Base-by-base conservation (phyloP, 2,329 filamentous ascomycete species). In the Xylariales sp. region DNA sequence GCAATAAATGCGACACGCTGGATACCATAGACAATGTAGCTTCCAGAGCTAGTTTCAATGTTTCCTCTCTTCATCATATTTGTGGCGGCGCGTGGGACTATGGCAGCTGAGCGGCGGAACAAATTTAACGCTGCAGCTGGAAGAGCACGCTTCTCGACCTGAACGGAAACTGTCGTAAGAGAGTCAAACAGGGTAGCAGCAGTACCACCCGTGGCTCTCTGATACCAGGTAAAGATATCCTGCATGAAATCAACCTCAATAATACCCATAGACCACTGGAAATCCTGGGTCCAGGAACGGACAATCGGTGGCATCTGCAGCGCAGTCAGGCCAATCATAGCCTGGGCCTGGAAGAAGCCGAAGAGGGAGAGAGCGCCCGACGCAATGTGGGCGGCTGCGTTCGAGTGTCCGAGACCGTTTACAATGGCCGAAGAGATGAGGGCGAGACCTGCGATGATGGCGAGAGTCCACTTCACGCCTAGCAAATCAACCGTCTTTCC, bases 191-290 rank as follows among this genome's bases (percentile, higher is more conserved):
- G 70, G 13, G 78, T 85, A 2, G 85, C 80, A 5, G 88, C 85
- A 12, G 76, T 85, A 46, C 88, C 88, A 37, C 88, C 88, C 2
- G 88, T 94, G 2, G 88, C 76, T 41, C 87, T 83, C 64, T 91
- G 88, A 62, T 94, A 94, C 88, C 88, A 94, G 21, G 86, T 90
- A 40, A 85, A 83, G 53, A 93, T 83, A 15, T 68, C 70, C 62
- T 94, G 85, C 60, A 94, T 72, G 62, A 93, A 93, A 23, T 70
- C 67, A 37, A 93, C 74, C 37, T 78, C 78, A 57, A 94, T 91
- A 50, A 94, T 87, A 52, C 88, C 88, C 85, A 94, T 89, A 54
- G 81, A 88, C 88, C 88, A 94, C 59, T 89, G 83, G 69, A 94
- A 93, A 61, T 93, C 89, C 64, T 93, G 88, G 1, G 87, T 93